phyloP scores from a whole-genome alignment of 331 rosid genomes.

The Arachis monticola region DNA sequence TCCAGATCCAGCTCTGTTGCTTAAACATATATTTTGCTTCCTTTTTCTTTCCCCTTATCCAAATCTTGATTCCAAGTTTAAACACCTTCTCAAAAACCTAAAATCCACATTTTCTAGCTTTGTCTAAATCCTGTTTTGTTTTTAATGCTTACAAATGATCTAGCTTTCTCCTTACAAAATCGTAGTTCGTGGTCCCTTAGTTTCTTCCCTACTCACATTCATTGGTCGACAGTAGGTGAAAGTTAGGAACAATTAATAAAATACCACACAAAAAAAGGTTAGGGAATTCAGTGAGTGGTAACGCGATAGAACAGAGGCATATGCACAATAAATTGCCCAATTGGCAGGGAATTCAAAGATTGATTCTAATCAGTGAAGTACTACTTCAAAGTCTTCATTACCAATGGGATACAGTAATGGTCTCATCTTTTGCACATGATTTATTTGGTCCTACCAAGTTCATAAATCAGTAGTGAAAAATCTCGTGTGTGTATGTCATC shows the following conservation, averaged over 20 bases:
- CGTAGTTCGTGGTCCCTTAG: slow-evolving; percentile 25
- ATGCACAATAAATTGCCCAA: neutral
- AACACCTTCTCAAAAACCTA: slow-evolving; percentile 22
- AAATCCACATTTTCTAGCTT: slow-evolving; percentile 32
- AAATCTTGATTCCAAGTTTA: slow-evolving; percentile 40
- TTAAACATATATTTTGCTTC: slow-evolving; percentile 48
- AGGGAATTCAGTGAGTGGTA: neutral
- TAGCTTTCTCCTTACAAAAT: slow-evolving; percentile 23
- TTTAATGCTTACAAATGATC: slow-evolving; percentile 10
- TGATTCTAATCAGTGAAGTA: slow-evolving; percentile 13
- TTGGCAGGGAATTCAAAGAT: slow-evolving; percentile 33
- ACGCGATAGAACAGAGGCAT: neutral
- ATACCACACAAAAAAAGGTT: neutral
- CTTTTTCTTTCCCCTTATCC: slow-evolving; percentile 44
- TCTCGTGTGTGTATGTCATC: slow-evolving; percentile 22
- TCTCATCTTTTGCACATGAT: slow-evolving; percentile 24
- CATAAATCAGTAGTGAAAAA: slow-evolving; percentile 14
- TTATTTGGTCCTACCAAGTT: slow-evolving; percentile 34
- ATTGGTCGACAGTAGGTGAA: slow-evolving; percentile 14
- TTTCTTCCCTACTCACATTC: slow-evolving; percentile 32
- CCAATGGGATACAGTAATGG: slow-evolving; percentile 27
- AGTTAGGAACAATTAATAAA: slow-evolving; percentile 3
- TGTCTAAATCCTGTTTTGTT: slow-evolving; percentile 28
- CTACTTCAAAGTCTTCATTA: slow-evolving; percentile 17
- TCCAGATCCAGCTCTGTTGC: slow-evolving; percentile 71